These are phyloP conservation scores for Aspergillus sp. DNA, from an alignment of 2,329 filamentous ascomycete genomes.

Conservation along the genomic window DNA sequence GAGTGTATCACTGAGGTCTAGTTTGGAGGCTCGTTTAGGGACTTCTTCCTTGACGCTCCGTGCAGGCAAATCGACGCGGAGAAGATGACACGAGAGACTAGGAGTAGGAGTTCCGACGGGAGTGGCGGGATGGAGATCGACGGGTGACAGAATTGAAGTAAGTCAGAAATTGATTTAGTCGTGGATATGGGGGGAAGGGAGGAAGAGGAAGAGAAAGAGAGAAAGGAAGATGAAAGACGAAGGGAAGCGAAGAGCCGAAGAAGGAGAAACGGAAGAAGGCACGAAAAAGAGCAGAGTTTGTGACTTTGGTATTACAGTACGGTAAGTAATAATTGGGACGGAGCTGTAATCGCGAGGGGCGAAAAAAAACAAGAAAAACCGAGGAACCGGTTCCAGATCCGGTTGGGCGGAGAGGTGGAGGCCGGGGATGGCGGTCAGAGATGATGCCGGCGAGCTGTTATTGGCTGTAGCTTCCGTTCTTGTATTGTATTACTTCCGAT, in stretches of 20 bases:
- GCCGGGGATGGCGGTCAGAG: conserved; percentile 16
- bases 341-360: conserved; percentile 14
- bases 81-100: conserved; percentile 6
- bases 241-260: conserved; percentile 23
- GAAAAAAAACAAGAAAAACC: conserved; percentile 12
- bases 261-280: conserved; percentile 19
- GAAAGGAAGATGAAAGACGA: conserved; percentile 7
- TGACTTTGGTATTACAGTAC: conserved; percentile 6
- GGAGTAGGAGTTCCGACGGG: conserved; percentile 5
- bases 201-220: conserved; percentile 10
- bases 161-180: too few relatives aligned
- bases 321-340: conserved; percentile 6
- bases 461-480: neutral
- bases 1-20: too few relatives aligned
- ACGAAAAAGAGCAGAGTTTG: conserved; percentile 11
- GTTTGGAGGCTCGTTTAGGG: too few relatives aligned
- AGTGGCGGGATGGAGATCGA: conserved; percentile 10
- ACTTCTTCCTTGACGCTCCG: too few relatives aligned
- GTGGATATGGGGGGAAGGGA: conserved; percentile 8
- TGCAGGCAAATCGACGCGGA: conserved; percentile 2
- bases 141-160: neutral
- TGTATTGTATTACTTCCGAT: conserved; percentile 14
- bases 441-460: conserved; percentile 1
- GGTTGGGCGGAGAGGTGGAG: conserved; percentile 1
- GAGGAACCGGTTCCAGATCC: conserved; percentile 16